Base-by-base conservation (phyloP, 306 rosid genomes). In the Pyrus bretschneideri region DNA sequence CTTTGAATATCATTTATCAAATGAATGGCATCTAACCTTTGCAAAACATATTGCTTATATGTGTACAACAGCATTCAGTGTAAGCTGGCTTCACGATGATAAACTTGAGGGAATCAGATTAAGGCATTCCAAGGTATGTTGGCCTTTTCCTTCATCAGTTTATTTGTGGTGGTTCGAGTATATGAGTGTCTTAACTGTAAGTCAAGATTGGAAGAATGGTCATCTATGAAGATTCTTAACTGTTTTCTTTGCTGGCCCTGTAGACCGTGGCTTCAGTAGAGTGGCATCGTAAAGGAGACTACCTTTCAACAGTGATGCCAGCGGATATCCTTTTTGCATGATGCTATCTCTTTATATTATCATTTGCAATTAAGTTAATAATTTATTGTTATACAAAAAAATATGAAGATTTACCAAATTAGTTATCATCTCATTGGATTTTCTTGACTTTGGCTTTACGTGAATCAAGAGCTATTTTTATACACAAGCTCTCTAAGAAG, bases 281-380 rank as follows among this genome's bases (percentile, higher is more conserved):
- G 77, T 95, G 98, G 97, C 98, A 95, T 81, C 89, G 96, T 52
- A 92, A 86, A 82, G 98, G 98, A 69, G 98, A 95, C 83, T 95
- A 95, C 85, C 84, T 92, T 82, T 95, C 98, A 22, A 88, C 96
- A 72, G 92, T 95, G 71, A 82, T 90, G 89, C 97, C 97, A 73
- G 87, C 96, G 63, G 98, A 95, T 95, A 95, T 95, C 98, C 98
- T 92, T 81, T 82, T 55, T 67, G 23, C 18, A 58, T 59, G 25
- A 35, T 57, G 38, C 55, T 72, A 17, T n/a, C 35, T 22, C n/a
- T 51, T 51, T 51, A 51, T 51, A 45, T 46, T 52, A 22, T 57
- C 59, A 49, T 58, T 30, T 52, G 65, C 22, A 15, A 35, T 10
- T 72, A 14, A 29, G 30, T 71, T 66, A 11, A 46, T 22, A 51